Base-by-base conservation (phyloP, 768 basidiomycete genomes). In the Dacryopinax primogenitus region DNA sequence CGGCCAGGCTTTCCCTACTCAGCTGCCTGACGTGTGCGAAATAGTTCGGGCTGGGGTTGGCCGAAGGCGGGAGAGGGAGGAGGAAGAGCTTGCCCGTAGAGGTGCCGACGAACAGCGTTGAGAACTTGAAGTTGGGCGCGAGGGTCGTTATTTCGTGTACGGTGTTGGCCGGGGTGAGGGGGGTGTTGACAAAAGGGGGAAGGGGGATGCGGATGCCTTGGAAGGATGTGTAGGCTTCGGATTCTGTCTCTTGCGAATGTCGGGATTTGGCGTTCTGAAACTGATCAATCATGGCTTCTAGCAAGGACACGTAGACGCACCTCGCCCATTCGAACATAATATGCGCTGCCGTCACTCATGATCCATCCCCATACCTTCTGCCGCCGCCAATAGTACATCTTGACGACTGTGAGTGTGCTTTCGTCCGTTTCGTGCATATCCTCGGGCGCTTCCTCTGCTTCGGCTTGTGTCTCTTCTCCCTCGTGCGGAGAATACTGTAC, bases 321-420 rank as follows among this genome's bases (percentile, higher is more conserved):
- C 67, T 84, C 83, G 62, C 78, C 77, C 26, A 90, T 76, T 65
- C 83, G 83, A 6, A 89, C 88, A 67, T 90, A 82, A 71, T 92
- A 92, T 11, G 82, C 88, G 70, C 89, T 77, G 37, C 90, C 90
- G 67, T 92, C 90, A 4, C 88, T 89, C 1, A 90, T 89, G 58
- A 90, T 81, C 90, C 90, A 92, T 0, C 84, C 84, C 51, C 51
- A 58, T 30, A 30, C 18, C 26, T 58, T 18, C 15, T 58, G 51
- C 32, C 51, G 23, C 30, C 51, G 12, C 51, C 51, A 58, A 30
- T 58, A 58, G 51, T 13, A 58, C 51, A 58, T 58, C 51, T 58
- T 58, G 26, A 58, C 51, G 26, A 58, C 51, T 30, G 51, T 58
- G 11, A 58, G 21, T 30, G 51, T 30, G 21, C 32, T 3, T 18